These are phyloP conservation scores for Fusarium neocosmosporiellum DNA, from an alignment of 2,329 filamentous ascomycete genomes.

Conservation along the genomic window DNA sequence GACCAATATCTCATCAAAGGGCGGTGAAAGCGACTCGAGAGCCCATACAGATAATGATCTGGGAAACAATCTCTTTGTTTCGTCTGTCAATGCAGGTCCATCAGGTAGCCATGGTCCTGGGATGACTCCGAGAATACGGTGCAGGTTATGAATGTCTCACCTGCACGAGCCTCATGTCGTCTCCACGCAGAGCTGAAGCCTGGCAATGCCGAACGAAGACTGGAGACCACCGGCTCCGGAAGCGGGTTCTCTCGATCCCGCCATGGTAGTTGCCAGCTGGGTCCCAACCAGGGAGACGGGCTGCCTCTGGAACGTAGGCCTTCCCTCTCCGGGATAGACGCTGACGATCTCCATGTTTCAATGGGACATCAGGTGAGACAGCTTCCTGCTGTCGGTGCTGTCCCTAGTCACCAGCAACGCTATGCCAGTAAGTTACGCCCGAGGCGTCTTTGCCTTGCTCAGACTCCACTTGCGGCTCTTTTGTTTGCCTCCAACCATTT, in stretches of 20 bases:
- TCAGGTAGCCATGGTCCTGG: not conserved
- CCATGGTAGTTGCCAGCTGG: not conserved
- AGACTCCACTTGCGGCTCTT: not conserved
- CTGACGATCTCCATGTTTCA: not conserved
- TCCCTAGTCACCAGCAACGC: not conserved
- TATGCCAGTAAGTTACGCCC: not conserved
- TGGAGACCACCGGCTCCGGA: not conserved
- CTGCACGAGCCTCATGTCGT: not conserved
- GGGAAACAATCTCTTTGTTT: not conserved
- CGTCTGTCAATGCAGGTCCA: not conserved
- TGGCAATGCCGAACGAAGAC: not conserved
- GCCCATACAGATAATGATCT: not conserved
- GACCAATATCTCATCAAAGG: not conserved
- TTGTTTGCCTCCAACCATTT: not conserved
- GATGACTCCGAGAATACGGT: not conserved
- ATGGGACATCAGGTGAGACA: not conserved
- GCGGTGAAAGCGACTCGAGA: not conserved
- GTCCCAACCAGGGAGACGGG: not conserved
- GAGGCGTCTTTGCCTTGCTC: not conserved
- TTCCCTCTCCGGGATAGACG: not conserved
- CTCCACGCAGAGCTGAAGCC: not conserved
- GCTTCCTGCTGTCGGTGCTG: not conserved
- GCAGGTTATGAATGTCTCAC: not conserved
- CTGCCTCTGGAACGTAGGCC: not conserved
- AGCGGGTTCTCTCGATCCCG: not conserved